Conservation (phyloP, 805 yeast species). For the Komagataella kurtzmanii region DNA sequence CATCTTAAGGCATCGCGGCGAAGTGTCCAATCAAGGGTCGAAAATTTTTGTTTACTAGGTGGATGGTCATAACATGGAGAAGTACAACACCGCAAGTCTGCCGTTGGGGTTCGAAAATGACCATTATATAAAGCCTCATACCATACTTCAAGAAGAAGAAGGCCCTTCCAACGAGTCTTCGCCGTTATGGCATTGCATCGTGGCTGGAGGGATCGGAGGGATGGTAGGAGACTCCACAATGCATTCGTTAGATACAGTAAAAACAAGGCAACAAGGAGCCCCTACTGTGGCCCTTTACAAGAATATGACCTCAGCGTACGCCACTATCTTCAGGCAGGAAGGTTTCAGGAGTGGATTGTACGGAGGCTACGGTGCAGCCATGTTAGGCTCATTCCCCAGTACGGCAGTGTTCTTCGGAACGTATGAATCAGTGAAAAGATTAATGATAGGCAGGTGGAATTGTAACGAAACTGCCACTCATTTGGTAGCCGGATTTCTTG, state of each 20-base stretch:
- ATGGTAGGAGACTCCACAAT: slow-evolving; percentile 81
- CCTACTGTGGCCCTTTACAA: slow-evolving; percentile 52
- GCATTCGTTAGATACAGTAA: slow-evolving; percentile 95
- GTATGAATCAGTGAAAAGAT: slow-evolving; percentile 71
- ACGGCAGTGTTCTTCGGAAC: slow-evolving; percentile 91
- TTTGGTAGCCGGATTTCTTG: slow-evolving; percentile 79
- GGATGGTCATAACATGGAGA: not conserved
- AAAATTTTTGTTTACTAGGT: not conserved
- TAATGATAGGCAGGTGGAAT: slow-evolving; percentile 45
- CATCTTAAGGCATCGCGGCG: not conserved
- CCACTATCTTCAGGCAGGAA: slow-evolving; percentile 68
- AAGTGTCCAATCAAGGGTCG: not conserved
- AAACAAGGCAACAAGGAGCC: slow-evolving; percentile 96
- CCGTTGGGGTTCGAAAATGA: not conserved
- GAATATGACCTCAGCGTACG: slow-evolving; percentile 64
- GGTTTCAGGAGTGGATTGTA: slow-evolving; percentile 78
- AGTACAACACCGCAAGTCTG: not conserved
- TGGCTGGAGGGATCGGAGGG: slow-evolving; percentile 95
- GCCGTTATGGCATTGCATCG: slow-evolving; percentile 44
- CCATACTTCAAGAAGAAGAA: not conserved
- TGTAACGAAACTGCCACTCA: slow-evolving; percentile 72
- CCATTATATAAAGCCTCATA: not conserved
- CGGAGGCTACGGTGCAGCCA: slow-evolving; percentile 87
- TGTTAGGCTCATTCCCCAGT: slow-evolving; percentile 86
- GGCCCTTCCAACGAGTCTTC: slow-evolving; percentile 10